These are phyloP conservation scores for Cruciata laevipes DNA, from an alignment of 257 asterid genomes.

Conservation along the genomic window DNA sequence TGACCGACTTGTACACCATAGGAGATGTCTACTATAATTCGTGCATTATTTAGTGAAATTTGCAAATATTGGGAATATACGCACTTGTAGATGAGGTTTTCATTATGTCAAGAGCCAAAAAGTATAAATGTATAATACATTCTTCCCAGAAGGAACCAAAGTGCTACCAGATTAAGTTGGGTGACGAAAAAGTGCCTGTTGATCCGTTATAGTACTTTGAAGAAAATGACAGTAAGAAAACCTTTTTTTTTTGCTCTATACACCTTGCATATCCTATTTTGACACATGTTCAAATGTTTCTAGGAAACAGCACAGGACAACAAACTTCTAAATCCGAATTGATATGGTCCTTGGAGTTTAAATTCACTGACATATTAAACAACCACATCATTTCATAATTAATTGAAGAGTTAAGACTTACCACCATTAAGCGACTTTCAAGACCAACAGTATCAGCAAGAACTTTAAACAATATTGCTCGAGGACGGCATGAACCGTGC, in stretches of 20 bases:
- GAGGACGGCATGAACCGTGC: constrained; percentile 88
- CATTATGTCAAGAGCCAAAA: not conserved
- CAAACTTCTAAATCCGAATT: not conserved
- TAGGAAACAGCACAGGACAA: not conserved
- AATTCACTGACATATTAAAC: not conserved
- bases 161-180: not conserved
- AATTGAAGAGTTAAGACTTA: constrained; percentile 31
- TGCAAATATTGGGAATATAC: not conserved
- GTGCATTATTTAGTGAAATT: not conserved
- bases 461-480: constrained; percentile 91
- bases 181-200: not conserved
- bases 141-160: not conserved
- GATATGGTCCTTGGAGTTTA: not conserved
- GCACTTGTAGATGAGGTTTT: not conserved
- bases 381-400: not conserved
- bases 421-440: constrained; percentile 87
- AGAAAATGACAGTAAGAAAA: not conserved
- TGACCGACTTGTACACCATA: not conserved
- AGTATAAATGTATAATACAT: not conserved
- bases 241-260: not conserved
- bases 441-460: constrained; percentile 98
- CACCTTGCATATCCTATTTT: not conserved
- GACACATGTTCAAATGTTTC: constrained; percentile 3
- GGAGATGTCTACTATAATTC: not conserved
- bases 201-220: not conserved